Evolutionary conservation across 139 green algal genomes (phyloP), one percentile per base, ranked within the genome.

Genomic region (Asterochloris sp.): DNA sequence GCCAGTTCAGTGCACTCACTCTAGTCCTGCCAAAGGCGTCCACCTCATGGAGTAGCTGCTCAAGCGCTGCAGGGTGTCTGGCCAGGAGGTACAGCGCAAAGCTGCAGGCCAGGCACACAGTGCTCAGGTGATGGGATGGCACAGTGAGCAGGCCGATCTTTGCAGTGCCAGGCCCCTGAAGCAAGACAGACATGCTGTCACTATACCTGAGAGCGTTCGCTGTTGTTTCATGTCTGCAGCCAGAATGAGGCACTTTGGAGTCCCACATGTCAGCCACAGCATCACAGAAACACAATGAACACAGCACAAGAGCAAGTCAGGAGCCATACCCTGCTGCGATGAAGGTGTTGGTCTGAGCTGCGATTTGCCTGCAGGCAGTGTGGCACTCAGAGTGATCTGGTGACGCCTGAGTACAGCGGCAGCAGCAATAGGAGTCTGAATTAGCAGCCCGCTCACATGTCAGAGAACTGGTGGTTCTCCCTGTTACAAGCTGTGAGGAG

Each of bases 281-380:
- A 54, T 54, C 6, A 6, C 4, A 54, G 38, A 54, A n/a, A 6
- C 38, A 54, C 6, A 2, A 54, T 54, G 38, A 54, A 54, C 2
- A 6, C 38, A 54, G 38, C 38, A 54, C 4, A 6, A 54, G 38
- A 6, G 38, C 38, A 54, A 54, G 38, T 54, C 38, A 54, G 38
- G 38, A 54, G 38, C 38, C 38, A 54, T 79, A 79, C 6, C 71
- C 83, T 78, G 80, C 84, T n/a, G 74, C 38, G 0, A 87, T 85
- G 19, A 87, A 78, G 23, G 80, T 85, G 80, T 87, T 87, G 76
- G 68, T 77, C 75, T 87, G 80, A 29, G 84, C 76, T 17, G 74
- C 84, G 15, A 87, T 82, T 61, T 87, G 84, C 76, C 77, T 82
- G 77, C 77, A 74, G 16, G 0, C 28, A 63, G 60, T 69, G 10